Evolutionary conservation across 306 rosid species (phyloP).

Genomic region (Vigna angularis): DNA sequence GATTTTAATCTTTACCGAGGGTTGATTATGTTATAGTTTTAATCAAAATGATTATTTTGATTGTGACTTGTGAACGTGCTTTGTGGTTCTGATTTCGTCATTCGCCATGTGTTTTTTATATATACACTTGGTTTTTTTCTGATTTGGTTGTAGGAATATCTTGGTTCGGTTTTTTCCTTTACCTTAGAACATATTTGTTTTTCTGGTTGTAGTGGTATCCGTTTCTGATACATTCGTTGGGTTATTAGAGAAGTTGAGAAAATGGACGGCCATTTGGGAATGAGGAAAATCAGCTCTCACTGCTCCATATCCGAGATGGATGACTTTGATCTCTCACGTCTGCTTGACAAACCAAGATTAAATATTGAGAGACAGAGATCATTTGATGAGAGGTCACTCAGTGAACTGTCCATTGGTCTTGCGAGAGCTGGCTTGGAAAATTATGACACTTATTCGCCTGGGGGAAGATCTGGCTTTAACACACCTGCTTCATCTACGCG

Average conservation of each 20-base stretch:
- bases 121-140: not conserved
- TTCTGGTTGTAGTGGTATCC: slow-evolving; percentile 38
- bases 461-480: slow-evolving; percentile 80
- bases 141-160: slow-evolving; percentile 9
- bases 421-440: slow-evolving; percentile 63
- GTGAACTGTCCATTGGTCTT: slow-evolving; percentile 77
- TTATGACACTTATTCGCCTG: slow-evolving; percentile 77
- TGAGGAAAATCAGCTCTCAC: slow-evolving; percentile 71
- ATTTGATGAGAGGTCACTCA: slow-evolving; percentile 92
- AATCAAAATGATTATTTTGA: slow-evolving; percentile 23
- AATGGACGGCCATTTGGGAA: slow-evolving; percentile 74
- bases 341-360: slow-evolving; percentile 75
- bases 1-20: slow-evolving; percentile 11
- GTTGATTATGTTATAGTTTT: slow-evolving; percentile 4
- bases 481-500: slow-evolving; percentile 82
- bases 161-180: slow-evolving; percentile 34
- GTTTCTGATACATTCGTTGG: slow-evolving; percentile 29
- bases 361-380: slow-evolving; percentile 89
- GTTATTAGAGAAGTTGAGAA: slow-evolving; percentile 44
- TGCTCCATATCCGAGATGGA: slow-evolving; percentile 85
- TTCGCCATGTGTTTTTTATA: not conserved
- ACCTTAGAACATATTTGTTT: slow-evolving; percentile 10
- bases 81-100: slow-evolving; percentile 34
- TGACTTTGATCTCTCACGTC: slow-evolving; percentile 74
- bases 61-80: slow-evolving; percentile 33